These are phyloP conservation scores for Sonneratia alba DNA, from an alignment of 345 rosid genomes.

Conservation along the genomic window DNA sequence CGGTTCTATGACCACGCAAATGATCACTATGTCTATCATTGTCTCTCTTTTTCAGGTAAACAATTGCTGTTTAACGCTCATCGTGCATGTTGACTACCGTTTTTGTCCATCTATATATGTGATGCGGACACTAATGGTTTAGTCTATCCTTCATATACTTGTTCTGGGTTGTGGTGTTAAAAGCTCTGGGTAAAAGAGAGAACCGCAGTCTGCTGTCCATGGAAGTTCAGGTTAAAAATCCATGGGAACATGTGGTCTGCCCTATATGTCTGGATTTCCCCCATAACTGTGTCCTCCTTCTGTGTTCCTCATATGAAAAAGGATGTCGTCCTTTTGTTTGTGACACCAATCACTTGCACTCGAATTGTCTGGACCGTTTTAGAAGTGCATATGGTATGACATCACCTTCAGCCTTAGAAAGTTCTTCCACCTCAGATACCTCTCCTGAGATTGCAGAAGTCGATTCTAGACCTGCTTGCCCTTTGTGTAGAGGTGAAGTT, in stretches of 20 bases:
- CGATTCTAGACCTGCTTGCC: conserved; percentile 55
- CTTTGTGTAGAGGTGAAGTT: conserved; percentile 91
- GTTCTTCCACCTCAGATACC: conserved; percentile 17
- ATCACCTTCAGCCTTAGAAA: conserved; percentile 38
- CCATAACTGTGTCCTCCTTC: conserved; percentile 83
- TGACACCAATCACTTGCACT: conserved; percentile 76
- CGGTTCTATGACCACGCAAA: neutral
- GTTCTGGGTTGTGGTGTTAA: neutral
- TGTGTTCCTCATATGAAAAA: conserved; percentile 64
- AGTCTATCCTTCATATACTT: neutral
- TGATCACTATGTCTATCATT: neutral
- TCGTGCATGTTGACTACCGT: neutral
- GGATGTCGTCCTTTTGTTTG: conserved; percentile 89
- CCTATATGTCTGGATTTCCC: conserved; percentile 94
- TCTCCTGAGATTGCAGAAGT: conserved; percentile 31
- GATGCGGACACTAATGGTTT: neutral
- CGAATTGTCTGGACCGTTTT: conserved; percentile 87
- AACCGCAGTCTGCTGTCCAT: conserved; percentile 9
- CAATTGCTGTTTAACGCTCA: neutral
- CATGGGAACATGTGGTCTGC: conserved; percentile 72
- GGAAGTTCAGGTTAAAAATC: conserved; percentile 43
- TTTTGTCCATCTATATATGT: neutral
- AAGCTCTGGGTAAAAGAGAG: neutral
- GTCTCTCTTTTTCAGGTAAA: neutral
- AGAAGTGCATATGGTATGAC: conserved; percentile 59